These are phyloP conservation scores for Podaxis rugospora DNA, from an alignment of 768 basidiomycete genomes.

Conservation along the genomic window DNA sequence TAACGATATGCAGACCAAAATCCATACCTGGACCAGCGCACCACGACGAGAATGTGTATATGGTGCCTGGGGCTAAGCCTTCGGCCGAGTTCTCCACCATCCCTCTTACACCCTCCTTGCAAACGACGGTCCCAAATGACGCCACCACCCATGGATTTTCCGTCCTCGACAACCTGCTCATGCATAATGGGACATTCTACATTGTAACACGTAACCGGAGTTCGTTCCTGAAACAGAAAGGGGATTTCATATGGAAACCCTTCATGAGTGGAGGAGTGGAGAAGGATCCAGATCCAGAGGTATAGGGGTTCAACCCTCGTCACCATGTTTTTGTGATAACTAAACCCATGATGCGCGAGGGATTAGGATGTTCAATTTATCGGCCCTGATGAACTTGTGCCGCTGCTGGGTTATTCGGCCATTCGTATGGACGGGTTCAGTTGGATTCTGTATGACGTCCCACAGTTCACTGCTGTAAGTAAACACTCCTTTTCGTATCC, in stretches of 20 bases:
- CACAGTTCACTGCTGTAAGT: constrained; percentile 22
- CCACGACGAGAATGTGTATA: not conserved
- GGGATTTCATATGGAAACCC: constrained; percentile 33
- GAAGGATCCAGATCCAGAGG: constrained; percentile 27
- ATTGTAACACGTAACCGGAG: constrained; percentile 42
- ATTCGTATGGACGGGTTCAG: constrained; percentile 21
- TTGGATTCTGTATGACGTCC: constrained; percentile 25
- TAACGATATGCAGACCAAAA: not conserved
- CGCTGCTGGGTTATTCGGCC: constrained; percentile 17
- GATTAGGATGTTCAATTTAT: constrained; percentile 25
- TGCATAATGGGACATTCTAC: constrained; percentile 68
- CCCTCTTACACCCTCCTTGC: not conserved
- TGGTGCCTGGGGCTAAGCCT: not conserved
- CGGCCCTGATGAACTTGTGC: constrained; percentile 14
- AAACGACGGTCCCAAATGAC: constrained; percentile 3
- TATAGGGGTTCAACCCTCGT: constrained; percentile 11
- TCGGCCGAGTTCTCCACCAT: not conserved
- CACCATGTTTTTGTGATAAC: not conserved
- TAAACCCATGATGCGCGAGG: not conserved
- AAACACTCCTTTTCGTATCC: too few species aligned
- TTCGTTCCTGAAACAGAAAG: constrained; percentile 39
- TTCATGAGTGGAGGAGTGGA: constrained; percentile 15
- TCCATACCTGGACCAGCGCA: not conserved
- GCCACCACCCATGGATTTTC: constrained; percentile 52
- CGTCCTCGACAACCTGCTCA: constrained; percentile 67